Evolutionary conservation across 2,329 filamentous ascomycete species (phyloP), one percentile per base, ranked within the genome.

Genomic region (Penicillium sp.): DNA sequence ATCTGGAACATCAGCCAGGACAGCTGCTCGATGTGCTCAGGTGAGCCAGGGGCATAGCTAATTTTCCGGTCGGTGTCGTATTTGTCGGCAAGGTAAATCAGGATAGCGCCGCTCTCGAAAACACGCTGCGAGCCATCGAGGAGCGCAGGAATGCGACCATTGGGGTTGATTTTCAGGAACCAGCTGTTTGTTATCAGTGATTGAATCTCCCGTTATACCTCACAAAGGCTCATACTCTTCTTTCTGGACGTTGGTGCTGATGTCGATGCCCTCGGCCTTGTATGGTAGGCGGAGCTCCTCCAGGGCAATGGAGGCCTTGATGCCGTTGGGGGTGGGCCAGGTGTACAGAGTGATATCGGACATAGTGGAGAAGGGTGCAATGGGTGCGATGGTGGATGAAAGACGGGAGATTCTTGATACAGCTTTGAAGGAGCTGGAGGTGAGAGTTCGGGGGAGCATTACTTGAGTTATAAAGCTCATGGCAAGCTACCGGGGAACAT

Each of bases 151-250:
- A 77, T 76, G 32, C 74, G 71, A 28, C 74, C 75, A 55, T 76
- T 77, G n/a, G 74, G 75, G 49, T 76, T 76, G 49, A 76, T 74
- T 39, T 72, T 67, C 38, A 76, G 53, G 57, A 71, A 78, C 72
- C 73, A 75, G 9, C 63, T 62, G 20, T 37, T 3, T 18, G 3
- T 13, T n/a, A 3, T 15, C 2, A n/a, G 12, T 25, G 27, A 20
- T 27, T 47, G 12, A 45, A 38, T 0, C 13, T 8, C 5, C 13
- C 6, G 10, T 20, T 9, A 4, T 25, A 12, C 13, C 1, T 12
- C 15, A 3, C 10, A 10, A 10, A 3, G 1, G 6, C 3, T 15
- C 46, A 12, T 57, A 66, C 60, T 63, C 56, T 53, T 75, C 65
- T 49, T 76, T 77, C 52, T 76, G 73, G 3, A 61, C 56, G 42